Evolutionary conservation across 805 yeast species (phyloP).

Genomic region (Millerozyma miso): DNA sequence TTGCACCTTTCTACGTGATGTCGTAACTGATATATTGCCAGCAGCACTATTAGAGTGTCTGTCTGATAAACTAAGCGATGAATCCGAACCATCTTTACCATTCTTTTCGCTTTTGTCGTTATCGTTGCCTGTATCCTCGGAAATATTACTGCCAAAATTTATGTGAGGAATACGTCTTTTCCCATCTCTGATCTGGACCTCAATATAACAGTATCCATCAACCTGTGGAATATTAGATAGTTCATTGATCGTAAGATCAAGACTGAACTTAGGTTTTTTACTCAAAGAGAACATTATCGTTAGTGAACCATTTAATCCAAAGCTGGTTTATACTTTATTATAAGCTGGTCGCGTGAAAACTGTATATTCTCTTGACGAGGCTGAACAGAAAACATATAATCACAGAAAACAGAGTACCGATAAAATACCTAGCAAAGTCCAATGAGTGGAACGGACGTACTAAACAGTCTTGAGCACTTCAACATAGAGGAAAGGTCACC

Average conservation of each 20-base stretch:
- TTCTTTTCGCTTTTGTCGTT: not conserved
- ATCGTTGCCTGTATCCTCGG: not conserved
- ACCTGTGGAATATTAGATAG: slow-evolving; percentile 82
- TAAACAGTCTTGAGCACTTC: not conserved
- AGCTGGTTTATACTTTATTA: not conserved
- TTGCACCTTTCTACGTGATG: slow-evolving; percentile 30
- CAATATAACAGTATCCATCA: slow-evolving; percentile 62
- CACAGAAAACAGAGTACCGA: not conserved
- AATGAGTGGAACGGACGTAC: not conserved
- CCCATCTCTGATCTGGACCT: slow-evolving; percentile 58
- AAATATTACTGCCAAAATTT: not conserved
- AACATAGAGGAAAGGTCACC: not conserved
- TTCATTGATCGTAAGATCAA: slow-evolving; percentile 58
- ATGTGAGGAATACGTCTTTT: slow-evolving; percentile 9
- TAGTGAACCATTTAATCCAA: not conserved
- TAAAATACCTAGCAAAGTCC: not conserved
- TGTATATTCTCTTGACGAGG: not conserved
- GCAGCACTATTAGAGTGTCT: not conserved
- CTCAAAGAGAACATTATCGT: slow-evolving; percentile 8
- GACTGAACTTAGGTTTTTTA: slow-evolving; percentile 57
- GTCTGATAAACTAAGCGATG: not conserved
- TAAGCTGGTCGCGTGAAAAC: not conserved
- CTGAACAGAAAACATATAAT: not conserved
- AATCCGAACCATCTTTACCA: not conserved
- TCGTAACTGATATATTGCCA: slow-evolving; percentile 24